Evolutionary conservation across 495 filamentous ascomycete species (phyloP), one percentile per base, ranked within the genome.

Genomic region (Aspergillus saccharolyticus): DNA sequence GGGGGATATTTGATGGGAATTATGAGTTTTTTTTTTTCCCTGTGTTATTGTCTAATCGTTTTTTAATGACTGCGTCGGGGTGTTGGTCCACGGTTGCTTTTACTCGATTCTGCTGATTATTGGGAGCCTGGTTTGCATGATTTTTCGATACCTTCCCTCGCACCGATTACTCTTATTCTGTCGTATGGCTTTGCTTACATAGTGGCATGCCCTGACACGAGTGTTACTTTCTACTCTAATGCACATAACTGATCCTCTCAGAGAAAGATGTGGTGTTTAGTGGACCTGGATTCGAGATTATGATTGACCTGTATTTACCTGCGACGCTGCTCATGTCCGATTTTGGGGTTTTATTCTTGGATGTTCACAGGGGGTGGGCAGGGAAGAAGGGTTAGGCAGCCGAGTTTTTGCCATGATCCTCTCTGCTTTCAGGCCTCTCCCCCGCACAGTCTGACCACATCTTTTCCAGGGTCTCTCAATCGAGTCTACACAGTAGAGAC

Each of bases 1-100:
- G 43, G 28, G 49, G 53, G 4, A 58, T 58, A 39, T 58, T 33
- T 57, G 33, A 59, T 49, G 61, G 54, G 54, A 39, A 16, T 59
- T 50, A 57, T 59, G 59, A 55, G 33, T 52, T 53, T 25, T 28
- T 54, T 50, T 51, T 44, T 22, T 16, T 46, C n/a, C 53, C 18
- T 62, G 50, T 54, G 20, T 33, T 55, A 52, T 47, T 54, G 42
- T 19, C 25, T 44, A 44, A 19, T 14, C 33, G 17, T 50, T 16
- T 20, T 43, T 16, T 50, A 50, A 50, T 50, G 47, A 30, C 19
- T n/a, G 44, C 10, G 39, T 44, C 39, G 44, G 28, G 44, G 44
- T 48, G 18, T 28, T 28, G 22, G 4, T 25, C 7, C 20, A 2
- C 33, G 44, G 14, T 25, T 14, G 25, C 16, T 24, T 14, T 4